A percentile compares a stretch with the other conserved stretches of the same genome.
Evolutionary conservation across 2,329 filamentous ascomycete species (phyloP).

Genomic region (Nigrograna mackinnonii): DNA sequence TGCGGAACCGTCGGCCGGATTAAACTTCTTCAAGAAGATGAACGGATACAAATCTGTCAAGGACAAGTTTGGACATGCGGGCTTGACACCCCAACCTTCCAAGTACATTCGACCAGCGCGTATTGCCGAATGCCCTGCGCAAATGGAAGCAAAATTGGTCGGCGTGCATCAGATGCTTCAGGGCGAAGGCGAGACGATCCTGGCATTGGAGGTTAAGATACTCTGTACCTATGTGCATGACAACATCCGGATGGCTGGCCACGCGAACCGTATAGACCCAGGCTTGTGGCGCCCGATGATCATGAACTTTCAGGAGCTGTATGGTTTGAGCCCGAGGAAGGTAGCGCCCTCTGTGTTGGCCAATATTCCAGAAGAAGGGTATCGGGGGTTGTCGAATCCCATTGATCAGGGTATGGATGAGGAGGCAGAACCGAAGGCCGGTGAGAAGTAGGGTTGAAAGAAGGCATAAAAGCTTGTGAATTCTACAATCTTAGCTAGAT

Average conservation of each 20-base stretch:
- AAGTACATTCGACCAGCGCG: conserved; percentile 38
- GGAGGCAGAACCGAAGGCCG: too few relatives aligned
- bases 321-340: conserved; percentile 40
- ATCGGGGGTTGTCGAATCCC: conserved; percentile 13
- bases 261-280: conserved; percentile 46
- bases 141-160: conserved; percentile 48
- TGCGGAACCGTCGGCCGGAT: too few relatives aligned
- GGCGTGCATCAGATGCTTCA: conserved; percentile 34
- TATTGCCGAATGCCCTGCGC: conserved; percentile 45
- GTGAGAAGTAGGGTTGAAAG: too few relatives aligned
- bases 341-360: conserved; percentile 20
- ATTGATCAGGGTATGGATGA: too few relatives aligned
- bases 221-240: conserved; percentile 39
- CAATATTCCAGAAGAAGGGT: conserved; percentile 37
- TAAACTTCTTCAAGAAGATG: too few relatives aligned
- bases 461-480: too few relatives aligned
- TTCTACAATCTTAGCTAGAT: too few relatives aligned
- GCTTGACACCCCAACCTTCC: conserved; percentile 40
- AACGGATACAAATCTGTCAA: conserved; percentile 42
- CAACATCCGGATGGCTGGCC: conserved; percentile 39
- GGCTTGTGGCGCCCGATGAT: conserved; percentile 50
- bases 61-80: conserved; percentile 43
- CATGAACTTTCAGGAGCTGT: conserved; percentile 50
- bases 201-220: conserved; percentile 41
- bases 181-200: conserved; percentile 28